Base-by-base conservation (phyloP, 164 flowering plant species). In the Tetrastigma voinierianum region DNA sequence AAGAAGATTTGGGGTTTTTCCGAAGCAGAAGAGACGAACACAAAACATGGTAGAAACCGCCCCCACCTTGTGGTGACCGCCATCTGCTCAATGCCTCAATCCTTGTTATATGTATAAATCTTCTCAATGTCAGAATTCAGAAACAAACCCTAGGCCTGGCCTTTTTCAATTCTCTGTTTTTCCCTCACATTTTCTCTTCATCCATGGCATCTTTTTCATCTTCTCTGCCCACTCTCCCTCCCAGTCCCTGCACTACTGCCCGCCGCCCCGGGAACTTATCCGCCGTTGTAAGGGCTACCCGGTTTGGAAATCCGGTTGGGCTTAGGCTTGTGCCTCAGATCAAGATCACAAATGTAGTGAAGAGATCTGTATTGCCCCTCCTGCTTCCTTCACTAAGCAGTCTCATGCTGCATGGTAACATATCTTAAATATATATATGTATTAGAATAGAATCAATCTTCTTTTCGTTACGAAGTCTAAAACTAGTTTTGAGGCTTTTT, bases 391-490 rank as follows among this genome's bases (percentile, higher is more conserved):
- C 72, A 56, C 78, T 32, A 43, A n/a, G n/a, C 71, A 51, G 76
- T 84, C 51, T 71, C 81, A 20, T 83, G 84, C 61, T 75, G 84
- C 58, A 13, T 70, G 76, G 71, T 46, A 19, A 51, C 25, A 40
- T 17, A 3, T 13, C 6, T 21, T 47, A 18, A n/a, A 21, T 44
- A 20, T 5, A 8, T 69, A n/a, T n/a, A n/a, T n/a, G n/a, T n/a
- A n/a, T n/a, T n/a, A n/a, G n/a, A n/a, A n/a, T 32, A 32, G 4
- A 32, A 32, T 32, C 40, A 32, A 32, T 32, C 6, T 3, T 32
- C 40, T 32, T 32, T 32, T 32, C n/a, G n/a, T n/a, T n/a, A n/a
- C n/a, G n/a, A n/a, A n/a, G n/a, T n/a, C n/a, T n/a, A n/a, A n/a
- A n/a, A n/a, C n/a, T n/a, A n/a, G n/a, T n/a, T n/a, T n/a, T n/a